Evolutionary conservation across 1,284 basidiomycete species (phyloP), one percentile per base, ranked within the genome.

Genomic region (Cryptococcus wingfieldii): DNA sequence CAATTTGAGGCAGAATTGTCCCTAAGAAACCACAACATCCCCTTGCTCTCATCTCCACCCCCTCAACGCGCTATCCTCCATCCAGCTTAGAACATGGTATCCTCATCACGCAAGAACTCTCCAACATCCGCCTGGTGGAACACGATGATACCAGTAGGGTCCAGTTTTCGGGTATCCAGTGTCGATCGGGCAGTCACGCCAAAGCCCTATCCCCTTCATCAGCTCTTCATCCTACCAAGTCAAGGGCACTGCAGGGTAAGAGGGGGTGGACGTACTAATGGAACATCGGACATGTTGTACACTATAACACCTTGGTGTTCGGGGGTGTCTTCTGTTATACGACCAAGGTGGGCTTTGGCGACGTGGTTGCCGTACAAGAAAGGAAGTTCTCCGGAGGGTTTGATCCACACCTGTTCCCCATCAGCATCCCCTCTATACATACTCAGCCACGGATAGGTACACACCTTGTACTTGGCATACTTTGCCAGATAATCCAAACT

Each of bases 111-210:
- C 50, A 97, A 79, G 74, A 96, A 97, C 80, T 97, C 93, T 56
- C 93, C 93, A 23, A 96, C 89, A 77, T 97, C 93, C 88, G 96
- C 89, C 81, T 99, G 96, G 75, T 98, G 96, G 79, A 98, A 99
- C 5, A 98, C 95, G 56, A 99, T 87, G 64, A 98, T 98, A 18
- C 90, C 86, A 31, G 93, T 97, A n/a, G 96, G 96, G 76, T 98
- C 95, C 48, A 98, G 79, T 82, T 98, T 98, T 64, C 94, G 81
- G 42, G 96, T 98, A 78, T 98, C 96, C 12, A 96, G 78, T 9
- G 96, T 98, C 34, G 91, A 95, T 53, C 94, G 83, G 6, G 96
- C 91, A 19, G 96, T 99, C 5, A 98, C 96, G 48, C 96, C 96
- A 71, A 99, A 99, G 19, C 96, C 95, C 90, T 95, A 68, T 9